Percentiles rank a stretch among this genome's conserved stretches.
These are phyloP conservation scores for Helminthosporium solani DNA, from an alignment of 2,329 filamentous ascomycete genomes.

Conservation along the genomic window DNA sequence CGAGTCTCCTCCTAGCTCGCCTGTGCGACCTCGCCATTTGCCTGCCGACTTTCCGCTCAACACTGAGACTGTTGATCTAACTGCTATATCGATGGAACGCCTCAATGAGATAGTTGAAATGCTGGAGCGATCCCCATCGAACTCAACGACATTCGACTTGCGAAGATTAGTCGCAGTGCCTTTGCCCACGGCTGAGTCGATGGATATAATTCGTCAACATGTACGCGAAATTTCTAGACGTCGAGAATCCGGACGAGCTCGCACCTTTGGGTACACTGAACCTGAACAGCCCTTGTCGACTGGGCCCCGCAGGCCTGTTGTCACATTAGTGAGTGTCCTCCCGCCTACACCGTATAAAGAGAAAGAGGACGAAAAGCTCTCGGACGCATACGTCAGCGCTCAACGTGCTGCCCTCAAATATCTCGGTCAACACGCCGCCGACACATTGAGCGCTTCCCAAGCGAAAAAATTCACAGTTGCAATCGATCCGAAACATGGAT, in stretches of 20 bases:
- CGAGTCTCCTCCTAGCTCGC: neutral
- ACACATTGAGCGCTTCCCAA: constrained; percentile 10
- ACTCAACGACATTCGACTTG: too few species aligned
- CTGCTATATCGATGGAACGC: neutral
- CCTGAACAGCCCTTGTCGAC: neutral
- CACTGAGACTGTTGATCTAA: neutral
- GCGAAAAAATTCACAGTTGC: constrained; percentile 17
- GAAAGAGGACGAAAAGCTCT: constrained; percentile 10
- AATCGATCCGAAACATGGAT: constrained; percentile 8
- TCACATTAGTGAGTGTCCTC: constrained; percentile 13
- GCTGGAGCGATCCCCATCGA: neutral
- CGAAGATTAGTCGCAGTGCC: too few species aligned
- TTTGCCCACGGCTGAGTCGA: too few species aligned
- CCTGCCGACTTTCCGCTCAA: neutral
- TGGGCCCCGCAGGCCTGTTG: constrained; percentile 2
- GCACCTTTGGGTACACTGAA: neutral
- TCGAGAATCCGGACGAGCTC: neutral
- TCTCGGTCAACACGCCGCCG: constrained; percentile 12
- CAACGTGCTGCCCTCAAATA: constrained; percentile 16
- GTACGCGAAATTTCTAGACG: neutral
- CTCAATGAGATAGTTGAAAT: neutral
- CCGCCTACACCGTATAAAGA: constrained; percentile 20
- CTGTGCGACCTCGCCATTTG: neutral
- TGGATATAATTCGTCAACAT: too few species aligned
- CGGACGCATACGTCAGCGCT: constrained; percentile 18